phyloP scores from a whole-genome alignment of 345 rosid genomes.

The Sisymbrium irio region DNA sequence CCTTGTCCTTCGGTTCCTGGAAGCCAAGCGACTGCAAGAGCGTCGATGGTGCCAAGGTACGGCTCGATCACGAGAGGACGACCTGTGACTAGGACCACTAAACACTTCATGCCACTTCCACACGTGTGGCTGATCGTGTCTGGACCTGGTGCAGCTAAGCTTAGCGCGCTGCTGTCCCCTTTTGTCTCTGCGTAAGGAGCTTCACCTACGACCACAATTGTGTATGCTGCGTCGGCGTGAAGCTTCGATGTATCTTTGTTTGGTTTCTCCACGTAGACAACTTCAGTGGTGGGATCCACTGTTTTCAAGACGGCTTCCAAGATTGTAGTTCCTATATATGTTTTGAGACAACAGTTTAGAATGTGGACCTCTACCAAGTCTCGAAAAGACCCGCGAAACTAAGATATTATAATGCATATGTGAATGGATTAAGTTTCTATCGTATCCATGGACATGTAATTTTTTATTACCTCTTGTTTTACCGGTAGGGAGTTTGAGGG shows the following conservation, averaged over 20 bases:
- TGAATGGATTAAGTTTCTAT: background rate
- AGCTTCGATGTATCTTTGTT: slow-evolving; percentile 31
- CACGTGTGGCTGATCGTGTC: slow-evolving; percentile 50
- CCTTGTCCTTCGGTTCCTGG: slow-evolving; percentile 80
- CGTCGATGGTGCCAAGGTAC: slow-evolving; percentile 40
- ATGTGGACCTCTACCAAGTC: background rate
- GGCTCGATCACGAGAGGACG: slow-evolving; percentile 66
- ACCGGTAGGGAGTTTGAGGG: slow-evolving; percentile 14
- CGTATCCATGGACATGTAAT: background rate
- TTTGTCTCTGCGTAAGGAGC: slow-evolving; percentile 57
- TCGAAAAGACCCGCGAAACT: background rate
- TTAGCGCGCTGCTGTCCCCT: slow-evolving; percentile 57
- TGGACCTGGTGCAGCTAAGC: slow-evolving; percentile 51
- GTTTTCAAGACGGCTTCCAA: slow-evolving; percentile 51
- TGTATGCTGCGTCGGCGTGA: slow-evolving; percentile 40
- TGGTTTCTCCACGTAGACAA: slow-evolving; percentile 51
- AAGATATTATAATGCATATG: background rate
- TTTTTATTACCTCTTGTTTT: slow-evolving; percentile 21
- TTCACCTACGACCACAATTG: slow-evolving; percentile 67
- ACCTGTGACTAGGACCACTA: slow-evolving; percentile 62
- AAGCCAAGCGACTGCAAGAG: slow-evolving; percentile 73
- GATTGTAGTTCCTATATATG: slow-evolving; percentile 56
- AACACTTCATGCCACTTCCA: slow-evolving; percentile 43
- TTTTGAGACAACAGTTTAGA: background rate
- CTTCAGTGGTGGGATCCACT: slow-evolving; percentile 51